Percentiles rank a stretch among this genome's conserved stretches.
phyloP scores from a whole-genome alignment of 768 basidiomycete genomes.

The Vishniacozyma victoriae region DNA sequence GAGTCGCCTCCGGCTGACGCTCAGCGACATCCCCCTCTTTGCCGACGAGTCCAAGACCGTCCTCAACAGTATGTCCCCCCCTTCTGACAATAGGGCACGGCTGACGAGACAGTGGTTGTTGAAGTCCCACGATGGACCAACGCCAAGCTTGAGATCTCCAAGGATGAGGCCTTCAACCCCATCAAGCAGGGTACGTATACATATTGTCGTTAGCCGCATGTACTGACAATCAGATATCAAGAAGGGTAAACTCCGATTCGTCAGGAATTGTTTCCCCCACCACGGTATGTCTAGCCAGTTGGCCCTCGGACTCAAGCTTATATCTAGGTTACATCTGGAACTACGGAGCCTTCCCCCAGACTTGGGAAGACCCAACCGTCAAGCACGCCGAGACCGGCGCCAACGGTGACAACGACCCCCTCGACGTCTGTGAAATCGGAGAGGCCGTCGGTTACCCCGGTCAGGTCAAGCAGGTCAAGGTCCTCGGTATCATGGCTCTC shows the following conservation, averaged over 20 bases:
- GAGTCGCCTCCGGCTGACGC: conserved; percentile 47
- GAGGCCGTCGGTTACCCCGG: conserved; percentile 96
- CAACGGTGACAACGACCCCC: conserved; percentile 96
- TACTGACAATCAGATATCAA: conserved; percentile 11
- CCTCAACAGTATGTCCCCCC: conserved; percentile 78
- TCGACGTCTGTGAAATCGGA: conserved; percentile 99
- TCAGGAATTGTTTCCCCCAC: conserved; percentile 99
- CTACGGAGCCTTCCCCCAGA: conserved; percentile 98
- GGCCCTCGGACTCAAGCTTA: conserved; percentile 2
- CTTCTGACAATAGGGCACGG: neutral
- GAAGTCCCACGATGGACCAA: conserved; percentile 90
- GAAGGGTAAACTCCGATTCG: conserved; percentile 55
- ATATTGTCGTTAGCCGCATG: neutral
- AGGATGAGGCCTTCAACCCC: conserved; percentile 97
- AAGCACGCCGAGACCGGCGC: conserved; percentile 96
- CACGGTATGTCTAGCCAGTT: conserved; percentile 60
- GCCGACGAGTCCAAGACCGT: conserved; percentile 90
- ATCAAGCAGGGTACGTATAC: conserved; percentile 74
- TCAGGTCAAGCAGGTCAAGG: conserved; percentile 99
- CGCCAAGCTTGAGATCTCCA: conserved; percentile 99
- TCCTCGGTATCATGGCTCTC: conserved; percentile 98
- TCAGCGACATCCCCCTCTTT: conserved; percentile 97
- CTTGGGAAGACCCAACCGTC: conserved; percentile 90
- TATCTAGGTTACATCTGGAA: conserved; percentile 73
- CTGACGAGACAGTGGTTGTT: conserved; percentile 38